A percentile compares a stretch with the other conserved stretches of the same genome.
phyloP scores from a whole-genome alignment of 768 basidiomycete genomes.

The Tricholoma hemisulphureum region DNA sequence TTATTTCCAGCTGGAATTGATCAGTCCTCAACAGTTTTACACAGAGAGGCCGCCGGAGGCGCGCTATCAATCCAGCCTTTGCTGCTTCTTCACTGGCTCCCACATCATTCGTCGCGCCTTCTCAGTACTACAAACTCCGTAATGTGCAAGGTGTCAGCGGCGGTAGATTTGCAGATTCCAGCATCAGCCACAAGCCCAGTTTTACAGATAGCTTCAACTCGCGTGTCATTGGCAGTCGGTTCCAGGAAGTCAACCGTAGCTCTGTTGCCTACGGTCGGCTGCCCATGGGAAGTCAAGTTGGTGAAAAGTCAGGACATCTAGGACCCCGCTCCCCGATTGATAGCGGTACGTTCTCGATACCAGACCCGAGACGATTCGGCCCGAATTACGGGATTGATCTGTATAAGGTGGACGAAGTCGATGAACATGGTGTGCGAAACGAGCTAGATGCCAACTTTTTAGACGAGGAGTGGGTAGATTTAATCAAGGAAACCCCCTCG shows the following conservation, averaged over 20 bases:
- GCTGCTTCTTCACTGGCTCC: slow-evolving; percentile 70
- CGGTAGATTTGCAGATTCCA: slow-evolving; percentile 52
- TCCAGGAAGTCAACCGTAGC: slow-evolving; percentile 69
- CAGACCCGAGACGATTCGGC: slow-evolving; percentile 53
- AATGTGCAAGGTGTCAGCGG: slow-evolving; percentile 58
- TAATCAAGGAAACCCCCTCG: slow-evolving; percentile 45
- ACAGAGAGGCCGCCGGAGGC: slow-evolving; percentile 42
- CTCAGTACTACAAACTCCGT: slow-evolving; percentile 74
- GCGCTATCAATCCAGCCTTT: slow-evolving; percentile 60
- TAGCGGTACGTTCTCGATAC: slow-evolving; percentile 43
- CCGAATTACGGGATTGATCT: slow-evolving; percentile 47
- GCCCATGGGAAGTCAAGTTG: slow-evolving; percentile 57
- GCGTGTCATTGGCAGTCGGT: slow-evolving; percentile 64
- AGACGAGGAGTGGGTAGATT: slow-evolving; percentile 61
- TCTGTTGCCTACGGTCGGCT: slow-evolving; percentile 57
- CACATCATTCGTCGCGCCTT: slow-evolving; percentile 76
- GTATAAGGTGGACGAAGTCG: slow-evolving; percentile 33
- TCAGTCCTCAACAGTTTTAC: background rate
- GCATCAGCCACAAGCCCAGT: slow-evolving; percentile 39
- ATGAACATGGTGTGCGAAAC: slow-evolving; percentile 35
- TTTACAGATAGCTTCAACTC: slow-evolving; percentile 60
- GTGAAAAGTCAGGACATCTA: slow-evolving; percentile 51
- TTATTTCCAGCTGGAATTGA: background rate
- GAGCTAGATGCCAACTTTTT: slow-evolving; percentile 23
- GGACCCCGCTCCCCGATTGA: slow-evolving; percentile 33